Evolutionary conservation across 352 stramenopile species (phyloP), one percentile per base, ranked within the genome.

Genomic region (Saprolegnia diclina): DNA sequence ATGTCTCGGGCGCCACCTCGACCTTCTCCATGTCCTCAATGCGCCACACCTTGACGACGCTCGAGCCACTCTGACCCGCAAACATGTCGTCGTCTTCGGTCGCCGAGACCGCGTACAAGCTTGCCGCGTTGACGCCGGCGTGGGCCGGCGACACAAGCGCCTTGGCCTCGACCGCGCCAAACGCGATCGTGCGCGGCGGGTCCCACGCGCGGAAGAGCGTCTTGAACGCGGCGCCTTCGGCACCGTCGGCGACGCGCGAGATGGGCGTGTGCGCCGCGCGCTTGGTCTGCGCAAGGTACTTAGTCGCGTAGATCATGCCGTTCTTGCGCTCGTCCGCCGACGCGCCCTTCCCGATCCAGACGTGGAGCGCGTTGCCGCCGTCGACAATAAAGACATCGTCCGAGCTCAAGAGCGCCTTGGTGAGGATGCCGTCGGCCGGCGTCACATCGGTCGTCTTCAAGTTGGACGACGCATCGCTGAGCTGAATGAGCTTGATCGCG

Each of bases 301-400:
- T 79, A 32, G 92, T 84, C 11, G 89, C 89, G 18, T 87, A 74
- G n/a, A 78, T 73, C 57, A 97, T 89, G 2, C 83, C 85, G 54
- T 92, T 89, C 64, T 95, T 89, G 57, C 94, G 92, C 78, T 98
- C 93, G 42, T 64, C 78, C 37, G 76, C 73, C 5, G 85, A 95
- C 4, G 91, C 90, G 32, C 75, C 75, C 67, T 89, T 91, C 53
- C 95, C 95, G 35, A 98, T 81, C 92, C 92, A 98, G 5, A 98
- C 75, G 72, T 90, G 98, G 19, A 98, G 68, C 19, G 91, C 83
- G 69, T 87, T 85, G 54, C 89, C 89, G 59, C 84, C 74, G 72
- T 98, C 92, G 24, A 98, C 76, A 16, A 98, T 76, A 72, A 95
- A 98, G n/a, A 97, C 91, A 62, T 98, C 88, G 26, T 96, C 77